Evolutionary conservation across 192 early-diverging fungal species (phyloP).

Genomic region (Piromyces finnis): DNA sequence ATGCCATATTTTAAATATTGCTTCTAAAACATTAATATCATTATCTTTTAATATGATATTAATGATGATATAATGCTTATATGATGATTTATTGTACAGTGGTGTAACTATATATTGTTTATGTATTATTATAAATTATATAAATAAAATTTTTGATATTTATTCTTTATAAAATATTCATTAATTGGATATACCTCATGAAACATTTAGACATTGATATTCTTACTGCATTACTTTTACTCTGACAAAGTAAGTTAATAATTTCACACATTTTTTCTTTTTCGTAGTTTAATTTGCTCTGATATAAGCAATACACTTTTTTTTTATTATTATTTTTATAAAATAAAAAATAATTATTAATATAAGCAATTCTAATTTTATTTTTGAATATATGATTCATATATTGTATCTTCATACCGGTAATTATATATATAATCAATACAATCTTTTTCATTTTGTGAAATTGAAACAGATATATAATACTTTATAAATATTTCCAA

Average conservation of each 20-base stretch:
- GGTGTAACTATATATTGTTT: no score
- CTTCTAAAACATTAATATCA: not conserved
- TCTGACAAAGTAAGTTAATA: not conserved
- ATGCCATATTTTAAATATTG: not conserved
- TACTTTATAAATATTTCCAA: not conserved
- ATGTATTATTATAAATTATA: no score
- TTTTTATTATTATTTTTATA: no score
- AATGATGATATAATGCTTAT: not conserved
- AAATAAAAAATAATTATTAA: no score
- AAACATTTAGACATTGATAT: not conserved
- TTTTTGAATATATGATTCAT: no score
- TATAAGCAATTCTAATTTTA: no score
- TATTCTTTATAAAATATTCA: no score
- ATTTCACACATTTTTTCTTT: not conserved
- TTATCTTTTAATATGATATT: not conserved
- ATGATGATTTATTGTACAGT: not conserved
- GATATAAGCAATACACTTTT: not conserved
- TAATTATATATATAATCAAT: not conserved
- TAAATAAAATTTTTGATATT: no score
- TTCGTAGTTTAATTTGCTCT: not conserved
- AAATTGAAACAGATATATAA: not conserved
- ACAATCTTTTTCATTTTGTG: not conserved
- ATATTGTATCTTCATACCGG: not conserved
- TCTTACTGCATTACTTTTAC: not conserved
- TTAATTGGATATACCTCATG: not conserved